These are phyloP conservation scores for Ascobolus immersus DNA, from an alignment of 495 filamentous ascomycete species.

Conservation along the genomic window DNA sequence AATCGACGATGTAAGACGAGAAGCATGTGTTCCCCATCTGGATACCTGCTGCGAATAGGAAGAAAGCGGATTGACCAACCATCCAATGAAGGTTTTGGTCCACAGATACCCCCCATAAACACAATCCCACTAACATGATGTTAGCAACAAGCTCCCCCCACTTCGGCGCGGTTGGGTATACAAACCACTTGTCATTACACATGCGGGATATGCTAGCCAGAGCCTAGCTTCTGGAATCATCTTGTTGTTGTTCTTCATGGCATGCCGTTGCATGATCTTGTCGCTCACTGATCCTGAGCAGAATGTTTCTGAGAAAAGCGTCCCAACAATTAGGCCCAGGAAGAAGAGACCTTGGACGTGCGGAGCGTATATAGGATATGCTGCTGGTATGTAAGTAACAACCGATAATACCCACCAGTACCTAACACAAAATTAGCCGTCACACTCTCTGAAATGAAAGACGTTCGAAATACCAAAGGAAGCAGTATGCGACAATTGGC, in stretches of 20 bases:
- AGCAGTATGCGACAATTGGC: slow-evolving; percentile 27
- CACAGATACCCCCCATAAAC: slow-evolving; percentile 33
- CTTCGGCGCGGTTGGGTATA: background rate
- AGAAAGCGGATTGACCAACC: slow-evolving; percentile 34
- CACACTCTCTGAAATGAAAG: too few relatives aligned
- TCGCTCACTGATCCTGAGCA: slow-evolving; percentile 32
- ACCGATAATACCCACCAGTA: slow-evolving; percentile 40
- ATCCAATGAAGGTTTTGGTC: slow-evolving; percentile 34
- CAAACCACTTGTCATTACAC: slow-evolving; percentile 23
- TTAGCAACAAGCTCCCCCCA: background rate
- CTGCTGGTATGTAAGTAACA: slow-evolving; percentile 32
- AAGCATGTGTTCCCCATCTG: slow-evolving; percentile 35
- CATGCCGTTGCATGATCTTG: slow-evolving; percentile 22
- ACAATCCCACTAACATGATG: slow-evolving; percentile 13
- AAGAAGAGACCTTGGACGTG: slow-evolving; percentile 34
- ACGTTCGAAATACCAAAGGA: slow-evolving; percentile 28
- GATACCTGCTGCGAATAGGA: slow-evolving; percentile 33
- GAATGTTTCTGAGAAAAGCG: slow-evolving; percentile 27
- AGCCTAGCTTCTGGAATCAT: slow-evolving; percentile 32
- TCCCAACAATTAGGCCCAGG: slow-evolving; percentile 31
- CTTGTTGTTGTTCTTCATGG: slow-evolving; percentile 22
- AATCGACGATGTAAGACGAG: slow-evolving; percentile 32
- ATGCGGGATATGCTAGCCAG: slow-evolving; percentile 33
- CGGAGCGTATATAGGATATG: slow-evolving; percentile 27
- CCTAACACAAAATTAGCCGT: slow-evolving; percentile 3